Conservation (phyloP, 2,329 filamentous ascomycete species). For the Lasiodiplodia theobromae region DNA sequence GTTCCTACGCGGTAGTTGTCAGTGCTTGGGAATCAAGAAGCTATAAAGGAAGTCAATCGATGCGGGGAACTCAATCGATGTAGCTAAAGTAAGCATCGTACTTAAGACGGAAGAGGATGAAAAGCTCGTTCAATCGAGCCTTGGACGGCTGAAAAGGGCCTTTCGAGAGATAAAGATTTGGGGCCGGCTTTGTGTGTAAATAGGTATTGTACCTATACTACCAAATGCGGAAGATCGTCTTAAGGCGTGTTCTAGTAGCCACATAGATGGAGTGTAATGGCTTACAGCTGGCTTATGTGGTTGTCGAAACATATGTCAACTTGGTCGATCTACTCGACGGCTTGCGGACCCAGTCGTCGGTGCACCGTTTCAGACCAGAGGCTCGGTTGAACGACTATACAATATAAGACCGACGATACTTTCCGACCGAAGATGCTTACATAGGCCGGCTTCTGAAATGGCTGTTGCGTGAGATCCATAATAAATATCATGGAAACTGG, state of each 20-base stretch:
- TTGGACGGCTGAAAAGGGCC: no score
- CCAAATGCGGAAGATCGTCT: not conserved
- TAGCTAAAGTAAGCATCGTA: no score
- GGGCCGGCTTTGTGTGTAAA: not conserved
- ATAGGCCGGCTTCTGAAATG: not conserved
- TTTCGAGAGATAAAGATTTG: not conserved
- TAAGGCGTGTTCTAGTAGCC: not conserved
- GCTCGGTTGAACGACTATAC: not conserved
- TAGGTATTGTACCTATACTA: not conserved
- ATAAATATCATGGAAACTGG: not conserved
- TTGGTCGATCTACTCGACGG: not conserved
- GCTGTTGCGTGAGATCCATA: not conserved
- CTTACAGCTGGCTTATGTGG: not conserved
- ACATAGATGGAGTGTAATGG: not conserved
- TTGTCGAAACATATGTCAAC: conserved; percentile 1
- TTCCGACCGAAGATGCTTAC: not conserved
- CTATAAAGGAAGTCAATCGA: no score
- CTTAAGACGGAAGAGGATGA: no score
- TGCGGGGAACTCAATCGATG: no score
- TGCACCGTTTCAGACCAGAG: not conserved
- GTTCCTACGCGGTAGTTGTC: no score
- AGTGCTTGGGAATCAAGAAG: no score
- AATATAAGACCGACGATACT: not conserved
- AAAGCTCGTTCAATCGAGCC: no score
- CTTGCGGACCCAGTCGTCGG: not conserved